These are phyloP conservation scores for Hirschioporus abietinus DNA, from an alignment of 768 basidiomycete genomes.

Conservation along the genomic window DNA sequence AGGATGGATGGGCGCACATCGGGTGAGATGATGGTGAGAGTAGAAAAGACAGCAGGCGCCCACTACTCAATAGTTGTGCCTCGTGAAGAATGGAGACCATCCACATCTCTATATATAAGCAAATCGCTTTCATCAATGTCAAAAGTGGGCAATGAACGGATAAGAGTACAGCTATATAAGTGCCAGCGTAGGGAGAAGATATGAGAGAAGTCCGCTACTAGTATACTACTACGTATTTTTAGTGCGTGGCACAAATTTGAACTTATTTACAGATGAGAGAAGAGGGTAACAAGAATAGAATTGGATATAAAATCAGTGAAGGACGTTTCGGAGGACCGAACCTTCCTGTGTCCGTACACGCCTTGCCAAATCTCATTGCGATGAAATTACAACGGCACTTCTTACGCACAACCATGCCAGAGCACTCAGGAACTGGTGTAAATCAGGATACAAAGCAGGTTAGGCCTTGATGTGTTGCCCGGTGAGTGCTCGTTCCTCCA, in stretches of 20 bases:
- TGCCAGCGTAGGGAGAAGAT: not conserved
- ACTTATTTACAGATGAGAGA: not conserved
- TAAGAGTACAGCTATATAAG: not conserved
- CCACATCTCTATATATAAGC: no score
- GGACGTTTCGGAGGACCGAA: not conserved
- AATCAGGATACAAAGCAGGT: not conserved
- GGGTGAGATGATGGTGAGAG: not conserved
- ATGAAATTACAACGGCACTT: not conserved
- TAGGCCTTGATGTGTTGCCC: constrained; percentile 1
- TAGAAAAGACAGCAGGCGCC: not conserved
- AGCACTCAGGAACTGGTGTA: no score
- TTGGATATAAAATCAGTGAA: not conserved
- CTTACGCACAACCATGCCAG: not conserved
- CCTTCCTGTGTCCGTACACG: not conserved
- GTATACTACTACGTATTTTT: not conserved
- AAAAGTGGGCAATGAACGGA: not conserved
- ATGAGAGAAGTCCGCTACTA: not conserved
- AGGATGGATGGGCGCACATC: not conserved
- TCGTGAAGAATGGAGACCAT: no score
- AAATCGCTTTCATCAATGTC: not conserved
- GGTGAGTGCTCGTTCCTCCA: constrained; percentile 32
- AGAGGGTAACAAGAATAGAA: not conserved
- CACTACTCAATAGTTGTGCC: no score
- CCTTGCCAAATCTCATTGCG: not conserved
- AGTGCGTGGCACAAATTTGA: not conserved